Conservation (phyloP, 257 asterid genomes). For the Penstemon eatonii region DNA sequence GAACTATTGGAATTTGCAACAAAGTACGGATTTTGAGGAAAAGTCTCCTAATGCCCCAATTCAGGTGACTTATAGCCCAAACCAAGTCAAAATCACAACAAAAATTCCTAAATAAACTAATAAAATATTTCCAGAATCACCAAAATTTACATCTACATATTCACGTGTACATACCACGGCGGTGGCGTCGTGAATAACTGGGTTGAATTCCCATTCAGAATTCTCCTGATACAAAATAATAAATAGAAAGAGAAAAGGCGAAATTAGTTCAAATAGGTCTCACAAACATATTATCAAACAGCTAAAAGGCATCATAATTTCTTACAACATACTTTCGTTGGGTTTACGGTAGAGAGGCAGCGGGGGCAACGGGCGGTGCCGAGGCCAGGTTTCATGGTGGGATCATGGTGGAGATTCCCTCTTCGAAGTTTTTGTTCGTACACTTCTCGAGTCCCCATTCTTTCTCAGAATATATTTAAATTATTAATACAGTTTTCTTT, state of each 20-base stretch:
- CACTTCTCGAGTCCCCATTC: slow-evolving; percentile 84
- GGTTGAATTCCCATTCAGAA: slow-evolving; percentile 61
- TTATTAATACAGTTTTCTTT: no score
- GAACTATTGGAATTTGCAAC: no score
- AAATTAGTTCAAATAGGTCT: slow-evolving; percentile 7
- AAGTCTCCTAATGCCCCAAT: neutral
- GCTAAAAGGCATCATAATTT: neutral
- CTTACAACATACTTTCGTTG: slow-evolving; percentile 34
- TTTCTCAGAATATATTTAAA: neutral
- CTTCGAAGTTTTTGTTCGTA: slow-evolving; percentile 74
- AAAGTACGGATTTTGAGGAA: neutral
- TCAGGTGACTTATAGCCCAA: neutral
- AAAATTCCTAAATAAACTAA: neutral
- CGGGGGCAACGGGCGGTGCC: slow-evolving; percentile 86
- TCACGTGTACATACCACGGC: slow-evolving; percentile 53
- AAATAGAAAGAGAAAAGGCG: neutral
- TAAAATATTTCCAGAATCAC: neutral
- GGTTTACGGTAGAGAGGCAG: slow-evolving; percentile 63
- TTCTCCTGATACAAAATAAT: slow-evolving; percentile 36
- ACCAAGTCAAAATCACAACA: neutral
- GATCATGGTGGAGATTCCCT: slow-evolving; percentile 68
- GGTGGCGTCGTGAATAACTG: slow-evolving; percentile 69
- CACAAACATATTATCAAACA: slow-evolving; percentile 32
- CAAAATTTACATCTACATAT: neutral
- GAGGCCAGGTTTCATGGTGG: slow-evolving; percentile 79